Base-by-base conservation (phyloP, 2,329 filamentous ascomycete genomes). In the Thyridium curvatum region DNA sequence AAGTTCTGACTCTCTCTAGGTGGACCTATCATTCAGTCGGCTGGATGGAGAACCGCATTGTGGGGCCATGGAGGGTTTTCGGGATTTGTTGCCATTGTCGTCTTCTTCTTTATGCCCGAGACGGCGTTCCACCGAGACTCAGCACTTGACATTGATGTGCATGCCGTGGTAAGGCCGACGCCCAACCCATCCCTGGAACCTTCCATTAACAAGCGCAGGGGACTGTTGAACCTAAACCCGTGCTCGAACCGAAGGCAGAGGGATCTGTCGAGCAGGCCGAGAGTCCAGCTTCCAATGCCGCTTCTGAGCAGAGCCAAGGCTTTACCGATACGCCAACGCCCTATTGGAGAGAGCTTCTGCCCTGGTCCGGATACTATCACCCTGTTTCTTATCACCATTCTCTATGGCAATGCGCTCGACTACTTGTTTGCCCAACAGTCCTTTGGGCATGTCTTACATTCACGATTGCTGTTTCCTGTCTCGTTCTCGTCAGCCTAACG, bases 101-200 rank as follows among this genome's bases (percentile, higher is more conserved):
- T 58, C 5, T 54, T 67, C 37, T 55, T 67, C 43, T 66, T 60
- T 51, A 65, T 66, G 62, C 62, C 63, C 6, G 62, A 66, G 40
- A 59, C 61, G 1, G 61, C 62, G 1, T 66, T 54, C 42, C 45
- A 49, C 26, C 48, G 60, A 14, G 40, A 31, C 13, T 51, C 51
- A 13, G 50, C 53, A 5, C 41, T 63, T 18, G 60, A 56, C 32
- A 58, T 64, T n/a, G 60, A 63, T 33, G 57, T 56, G 3, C 52
- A 53, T 4, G 47, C 52, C 8, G n/a, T n/a, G n/a, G n/a, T n/a
- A n/a, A n/a, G n/a, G n/a, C n/a, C n/a, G n/a, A n/a, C n/a, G n/a
- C n/a, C n/a, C n/a, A n/a, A n/a, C n/a, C n/a, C n/a, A n/a, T n/a
- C n/a, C n/a, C n/a, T n/a, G n/a, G n/a, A n/a, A n/a, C n/a, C n/a